Evolutionary conservation across 495 filamentous ascomycete species (phyloP).

Genomic region (Hamigera avellanea): DNA sequence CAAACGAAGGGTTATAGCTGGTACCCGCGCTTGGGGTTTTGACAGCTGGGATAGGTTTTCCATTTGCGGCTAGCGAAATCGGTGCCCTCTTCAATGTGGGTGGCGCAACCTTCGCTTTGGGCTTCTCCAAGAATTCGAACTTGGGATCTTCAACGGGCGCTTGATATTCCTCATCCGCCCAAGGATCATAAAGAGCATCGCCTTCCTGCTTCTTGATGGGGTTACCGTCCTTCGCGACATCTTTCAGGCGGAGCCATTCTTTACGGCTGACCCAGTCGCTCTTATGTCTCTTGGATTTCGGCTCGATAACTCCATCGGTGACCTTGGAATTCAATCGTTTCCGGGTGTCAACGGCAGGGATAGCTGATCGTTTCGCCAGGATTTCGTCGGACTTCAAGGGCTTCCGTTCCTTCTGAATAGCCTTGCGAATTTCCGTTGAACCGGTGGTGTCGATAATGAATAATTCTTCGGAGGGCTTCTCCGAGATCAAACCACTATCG

Average conservation of each 20-base stretch:
- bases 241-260: conserved; percentile 64
- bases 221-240: conserved; percentile 62
- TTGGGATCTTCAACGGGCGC: conserved; percentile 33
- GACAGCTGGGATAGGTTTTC: conserved; percentile 68
- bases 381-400: conserved; percentile 83
- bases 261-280: conserved; percentile 67
- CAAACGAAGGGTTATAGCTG: conserved; percentile 84
- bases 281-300: conserved; percentile 57
- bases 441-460: conserved; percentile 75
- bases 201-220: conserved; percentile 43
- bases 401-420: conserved; percentile 55
- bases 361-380: conserved; percentile 66
- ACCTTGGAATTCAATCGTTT: conserved; percentile 54
- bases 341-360: conserved; percentile 61
- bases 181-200: conserved; percentile 58
- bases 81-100: conserved; percentile 64
- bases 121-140: conserved; percentile 50
- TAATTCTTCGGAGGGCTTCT: conserved; percentile 66
- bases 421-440: conserved; percentile 45
- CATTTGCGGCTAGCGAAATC: conserved; percentile 65
- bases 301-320: conserved; percentile 56
- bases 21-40: conserved; percentile 64
- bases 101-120: conserved; percentile 57
- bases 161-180: conserved; percentile 45
- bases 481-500: conserved; percentile 66